Base-by-base conservation (phyloP, 495 filamentous ascomycete species). In the Penicillium flavigenum region DNA sequence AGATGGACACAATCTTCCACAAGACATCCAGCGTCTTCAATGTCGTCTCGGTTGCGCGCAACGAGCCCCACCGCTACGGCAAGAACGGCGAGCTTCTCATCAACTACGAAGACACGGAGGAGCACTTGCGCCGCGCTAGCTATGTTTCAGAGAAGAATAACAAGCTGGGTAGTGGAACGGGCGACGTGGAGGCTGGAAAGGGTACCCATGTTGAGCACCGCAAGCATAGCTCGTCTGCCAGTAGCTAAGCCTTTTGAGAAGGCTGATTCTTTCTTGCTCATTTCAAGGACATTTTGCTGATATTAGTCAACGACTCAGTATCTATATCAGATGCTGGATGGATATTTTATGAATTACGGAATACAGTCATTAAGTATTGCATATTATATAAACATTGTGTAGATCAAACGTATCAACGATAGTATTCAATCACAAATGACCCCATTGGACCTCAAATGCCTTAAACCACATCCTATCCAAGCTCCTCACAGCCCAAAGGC, bases 1-100 rank as follows among this genome's bases (percentile, higher is more conserved):
- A 89, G 68, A 84, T 89, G 79, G 86, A 89, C 68, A 72, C 68
- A 52, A 88, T 90, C 60, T 90, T 90, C 77, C 77, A 78, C 63
- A 88, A 87, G 66, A 74, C 72, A 56, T 67, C 68, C 56, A 69
- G 60, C 34, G 47, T 71, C 27, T 83, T 88, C 57, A 74, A 74
- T 36, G 79, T 88, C 16, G 86, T 90, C 2, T 67, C 74, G 36
- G 72, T 83, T 34, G 86, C 87, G 3, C 62, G 70, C 12, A 72
- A 82, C 2, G 78, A 85, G 66, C 86, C 87, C 22, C 76, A 76
- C 32, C 78, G 86, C 26, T 90, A 87, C 62, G 86, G 84, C 47
- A 85, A 86, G 80, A 77, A 87, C 32, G 87, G 87, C 51, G 83
- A 88, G 63, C 65, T 83, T 24, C 73, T 85, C 41, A 83, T 86